A percentile compares a stretch with the other conserved stretches of the same genome.
Conservation (phyloP, 108 stramenopile species). For the Epithemia pelagica region DNA sequence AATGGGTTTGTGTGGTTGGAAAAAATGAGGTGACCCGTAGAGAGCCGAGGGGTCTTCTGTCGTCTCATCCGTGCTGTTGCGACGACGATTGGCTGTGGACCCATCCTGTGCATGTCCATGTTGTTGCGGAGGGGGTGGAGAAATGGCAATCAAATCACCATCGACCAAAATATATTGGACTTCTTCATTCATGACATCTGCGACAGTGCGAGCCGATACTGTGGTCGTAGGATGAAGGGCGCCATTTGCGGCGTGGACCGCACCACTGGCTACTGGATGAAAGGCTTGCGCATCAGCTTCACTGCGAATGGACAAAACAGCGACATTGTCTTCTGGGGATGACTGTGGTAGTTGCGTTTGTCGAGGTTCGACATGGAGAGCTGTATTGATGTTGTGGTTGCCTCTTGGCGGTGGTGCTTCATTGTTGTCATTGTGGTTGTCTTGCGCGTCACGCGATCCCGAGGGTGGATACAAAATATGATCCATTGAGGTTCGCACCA, state of each 20-base stretch:
- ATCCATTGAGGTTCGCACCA: constrained; percentile 30
- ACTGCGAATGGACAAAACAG: background rate
- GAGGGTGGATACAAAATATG: constrained; percentile 14
- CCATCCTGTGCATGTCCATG: constrained; percentile 2
- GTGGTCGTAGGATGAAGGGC: background rate
- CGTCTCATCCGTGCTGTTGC: background rate
- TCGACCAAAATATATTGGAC: constrained; percentile 32
- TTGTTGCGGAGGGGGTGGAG: constrained; percentile 5
- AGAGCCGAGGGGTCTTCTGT: too few species aligned
- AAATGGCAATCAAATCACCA: constrained; percentile 42
- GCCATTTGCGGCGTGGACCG: background rate
- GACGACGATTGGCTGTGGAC: too few species aligned
- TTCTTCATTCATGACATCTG: constrained; percentile 9
- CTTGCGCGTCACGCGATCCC: too few species aligned
- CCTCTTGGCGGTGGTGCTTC: too few species aligned
- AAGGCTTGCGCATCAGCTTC: background rate
- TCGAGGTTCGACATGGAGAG: background rate
- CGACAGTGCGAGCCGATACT: constrained; percentile 1
- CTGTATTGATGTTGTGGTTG: background rate
- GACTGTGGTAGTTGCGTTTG: constrained; percentile 4
- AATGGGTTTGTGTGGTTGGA: background rate
- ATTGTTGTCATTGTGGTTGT: too few species aligned
- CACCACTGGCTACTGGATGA: background rate
- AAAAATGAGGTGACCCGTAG: too few species aligned
- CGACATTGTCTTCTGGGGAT: background rate